Conservation (phyloP, 768 basidiomycete genomes). For the Termitomyces sp. region DNA sequence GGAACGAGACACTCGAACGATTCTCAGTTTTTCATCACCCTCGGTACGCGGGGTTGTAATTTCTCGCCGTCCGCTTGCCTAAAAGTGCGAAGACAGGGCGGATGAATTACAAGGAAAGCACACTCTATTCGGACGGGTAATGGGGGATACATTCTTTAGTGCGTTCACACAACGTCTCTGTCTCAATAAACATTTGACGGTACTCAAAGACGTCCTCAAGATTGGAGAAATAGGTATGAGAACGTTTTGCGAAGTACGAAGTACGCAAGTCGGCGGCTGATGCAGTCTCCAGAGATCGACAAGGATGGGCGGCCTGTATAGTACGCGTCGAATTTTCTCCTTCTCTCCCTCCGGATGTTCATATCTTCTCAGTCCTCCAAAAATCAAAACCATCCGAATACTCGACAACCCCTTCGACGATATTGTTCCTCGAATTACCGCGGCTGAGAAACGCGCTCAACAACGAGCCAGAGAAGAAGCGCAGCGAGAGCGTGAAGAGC, state of each 20-base stretch:
- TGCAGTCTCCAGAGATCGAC: slow-evolving; percentile 52
- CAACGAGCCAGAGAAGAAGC: slow-evolving; percentile 73
- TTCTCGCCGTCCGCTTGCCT: neutral
- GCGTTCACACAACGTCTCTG: slow-evolving; percentile 22
- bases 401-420: slow-evolving; percentile 94
- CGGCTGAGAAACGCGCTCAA: slow-evolving; percentile 84
- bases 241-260: neutral
- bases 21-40: slow-evolving; percentile 93
- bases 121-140: slow-evolving; percentile 86
- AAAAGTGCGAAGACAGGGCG: slow-evolving; percentile 57
- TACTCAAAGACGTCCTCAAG: slow-evolving; percentile 72
- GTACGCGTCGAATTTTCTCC: slow-evolving; percentile 34
- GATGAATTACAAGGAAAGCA: slow-evolving; percentile 94
- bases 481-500: slow-evolving; percentile 76
- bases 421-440: slow-evolving; percentile 94
- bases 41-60: slow-evolving; percentile 44
- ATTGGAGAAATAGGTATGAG: slow-evolving; percentile 82
- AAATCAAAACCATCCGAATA: slow-evolving; percentile 80
- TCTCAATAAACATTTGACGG: neutral
- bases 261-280: slow-evolving; percentile 2
- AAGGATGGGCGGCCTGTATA: slow-evolving; percentile 75
- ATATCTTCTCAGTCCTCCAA: slow-evolving; percentile 64
- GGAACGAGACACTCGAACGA: slow-evolving; percentile 86
- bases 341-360: neutral
- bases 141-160: slow-evolving; percentile 91